phyloP scores from a whole-genome alignment of 345 rosid species.

The Populus deltoides region DNA sequence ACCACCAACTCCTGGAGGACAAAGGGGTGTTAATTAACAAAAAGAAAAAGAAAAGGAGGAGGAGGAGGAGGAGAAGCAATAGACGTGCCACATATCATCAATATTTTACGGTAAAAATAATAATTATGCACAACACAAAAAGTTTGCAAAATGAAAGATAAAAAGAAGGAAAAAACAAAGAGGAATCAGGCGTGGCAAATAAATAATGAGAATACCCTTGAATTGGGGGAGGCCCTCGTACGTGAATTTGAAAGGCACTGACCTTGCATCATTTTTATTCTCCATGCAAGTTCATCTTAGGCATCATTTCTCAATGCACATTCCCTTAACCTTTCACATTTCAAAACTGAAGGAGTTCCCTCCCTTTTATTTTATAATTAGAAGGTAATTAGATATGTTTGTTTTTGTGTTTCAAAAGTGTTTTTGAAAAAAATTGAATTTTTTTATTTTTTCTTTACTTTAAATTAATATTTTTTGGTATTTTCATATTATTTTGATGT shows the following conservation, averaged over 20 bases:
- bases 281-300: constrained; percentile 47
- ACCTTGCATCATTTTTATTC: constrained; percentile 52
- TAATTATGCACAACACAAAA: constrained; percentile 32
- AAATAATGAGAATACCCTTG: constrained; percentile 54
- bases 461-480: no score
- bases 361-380: background rate
- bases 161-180: background rate
- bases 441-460: no score
- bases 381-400: background rate
- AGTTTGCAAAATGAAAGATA: constrained; percentile 4
- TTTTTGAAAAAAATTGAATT: no score
- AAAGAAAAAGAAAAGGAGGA: background rate
- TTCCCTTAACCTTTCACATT: constrained; percentile 10
- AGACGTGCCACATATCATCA: constrained; percentile 49
- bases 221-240: constrained; percentile 45
- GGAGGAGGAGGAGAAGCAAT: background rate
- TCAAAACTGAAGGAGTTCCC: constrained; percentile 16
- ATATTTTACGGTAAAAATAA: constrained; percentile 30
- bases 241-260: constrained; percentile 45
- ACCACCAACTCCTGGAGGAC: no score
- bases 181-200: constrained; percentile 65
- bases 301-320: constrained; percentile 34
- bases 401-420: no score
- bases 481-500: no score
- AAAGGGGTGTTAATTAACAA: constrained; percentile 17